Evolutionary conservation across 345 rosid genomes (phyloP).

Genomic region (Salix suchowensis): DNA sequence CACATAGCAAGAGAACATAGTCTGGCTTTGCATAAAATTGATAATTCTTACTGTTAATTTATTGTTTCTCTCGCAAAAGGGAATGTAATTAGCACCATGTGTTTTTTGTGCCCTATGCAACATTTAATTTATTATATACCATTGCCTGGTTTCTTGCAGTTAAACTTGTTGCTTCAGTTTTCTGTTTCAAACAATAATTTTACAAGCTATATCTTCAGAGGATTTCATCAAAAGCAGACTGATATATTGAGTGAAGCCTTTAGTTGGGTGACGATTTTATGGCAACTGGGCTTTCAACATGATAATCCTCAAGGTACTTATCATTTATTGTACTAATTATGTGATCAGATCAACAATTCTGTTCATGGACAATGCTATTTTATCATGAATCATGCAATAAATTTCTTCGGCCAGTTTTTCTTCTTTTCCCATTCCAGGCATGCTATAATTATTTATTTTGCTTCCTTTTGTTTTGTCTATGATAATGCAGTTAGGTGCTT

Average conservation of each 20-base stretch:
- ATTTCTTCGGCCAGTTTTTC: too few relatives aligned
- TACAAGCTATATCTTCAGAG: slow-evolving; percentile 32
- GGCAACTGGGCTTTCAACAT: slow-evolving; percentile 80
- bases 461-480: slow-evolving; percentile 11
- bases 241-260: slow-evolving; percentile 43
- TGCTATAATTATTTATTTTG: background rate
- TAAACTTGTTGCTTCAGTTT: slow-evolving; percentile 63
- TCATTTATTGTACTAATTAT: slow-evolving; percentile 14
- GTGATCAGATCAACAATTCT: background rate
- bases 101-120: background rate
- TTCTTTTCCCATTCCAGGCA: too few relatives aligned
- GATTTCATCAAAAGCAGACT: slow-evolving; percentile 29
- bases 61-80: too few relatives aligned
- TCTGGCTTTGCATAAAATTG: background rate
- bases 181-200: slow-evolving; percentile 43
- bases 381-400: too few relatives aligned
- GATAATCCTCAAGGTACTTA: slow-evolving; percentile 86
- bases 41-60: background rate
- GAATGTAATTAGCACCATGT: too few relatives aligned
- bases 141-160: slow-evolving; percentile 39
- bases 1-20: background rate
- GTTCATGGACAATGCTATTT: background rate
- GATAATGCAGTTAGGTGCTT: slow-evolving; percentile 80
- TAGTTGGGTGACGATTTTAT: slow-evolving; percentile 77
- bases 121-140: background rate